These are phyloP conservation scores for Colletotrichum camelliae DNA, from an alignment of 2,329 filamentous ascomycete genomes.

Conservation along the genomic window DNA sequence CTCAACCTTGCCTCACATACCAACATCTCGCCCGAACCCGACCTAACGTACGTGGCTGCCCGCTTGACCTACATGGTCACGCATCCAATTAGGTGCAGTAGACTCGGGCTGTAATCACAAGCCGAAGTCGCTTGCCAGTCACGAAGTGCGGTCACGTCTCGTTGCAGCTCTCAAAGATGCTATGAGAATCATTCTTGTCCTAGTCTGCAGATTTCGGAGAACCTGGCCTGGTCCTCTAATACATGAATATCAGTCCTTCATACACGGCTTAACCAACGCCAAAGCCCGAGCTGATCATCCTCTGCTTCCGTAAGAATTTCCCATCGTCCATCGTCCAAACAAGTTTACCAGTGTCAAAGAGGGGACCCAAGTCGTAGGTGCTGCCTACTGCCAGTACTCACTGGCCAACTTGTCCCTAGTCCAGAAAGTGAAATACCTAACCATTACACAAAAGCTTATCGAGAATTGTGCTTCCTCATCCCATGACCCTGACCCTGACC, in stretches of 20 bases:
- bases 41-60: not conserved
- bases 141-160: not conserved
- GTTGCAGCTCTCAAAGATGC: not conserved
- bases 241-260: not conserved
- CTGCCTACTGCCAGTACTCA: not conserved
- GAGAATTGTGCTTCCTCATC: constrained; percentile 11
- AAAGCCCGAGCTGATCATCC: not conserved
- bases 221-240: not conserved
- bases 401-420: not conserved
- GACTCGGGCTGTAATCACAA: not conserved
- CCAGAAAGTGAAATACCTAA: constrained; percentile 14
- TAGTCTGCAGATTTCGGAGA: constrained; percentile 1
- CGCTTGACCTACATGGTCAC: not conserved
- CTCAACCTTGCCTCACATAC: not conserved
- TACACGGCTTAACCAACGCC: constrained; percentile 9
- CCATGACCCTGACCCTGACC: not conserved
- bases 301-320: not conserved
- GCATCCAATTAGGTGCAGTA: not conserved
- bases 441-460: constrained; percentile 20
- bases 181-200: not conserved
- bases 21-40: not conserved
- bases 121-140: not conserved
- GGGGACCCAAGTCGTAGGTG: not conserved
- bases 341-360: constrained; percentile 1
- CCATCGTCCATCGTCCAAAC: not conserved